Percentiles rank a stretch among this genome's conserved stretches.
These are phyloP conservation scores for Haemoproteus tartakovskyi DNA, from an alignment of 169 alveolate genomes.

Conservation along the genomic window DNA sequence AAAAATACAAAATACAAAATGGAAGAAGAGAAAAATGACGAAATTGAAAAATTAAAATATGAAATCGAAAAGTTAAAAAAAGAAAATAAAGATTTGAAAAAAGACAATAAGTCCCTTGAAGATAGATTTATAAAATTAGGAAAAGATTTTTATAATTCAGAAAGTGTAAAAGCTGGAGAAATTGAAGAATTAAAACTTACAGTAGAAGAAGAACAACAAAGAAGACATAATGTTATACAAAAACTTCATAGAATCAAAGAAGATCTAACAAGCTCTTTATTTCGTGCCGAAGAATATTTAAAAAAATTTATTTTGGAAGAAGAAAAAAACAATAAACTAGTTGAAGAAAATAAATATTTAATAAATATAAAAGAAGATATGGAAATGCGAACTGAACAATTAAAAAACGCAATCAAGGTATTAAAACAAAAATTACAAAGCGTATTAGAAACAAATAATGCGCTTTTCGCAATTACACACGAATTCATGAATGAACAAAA, in stretches of 20 bases:
- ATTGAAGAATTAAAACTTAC: background rate
- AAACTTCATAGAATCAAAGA: slow-evolving; percentile 28
- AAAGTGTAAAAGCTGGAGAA: background rate
- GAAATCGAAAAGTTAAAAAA: background rate
- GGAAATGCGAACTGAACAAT: background rate
- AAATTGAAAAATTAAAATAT: slow-evolving; percentile 3
- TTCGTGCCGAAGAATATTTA: slow-evolving; percentile 12
- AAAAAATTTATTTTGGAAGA: slow-evolving; percentile 1
- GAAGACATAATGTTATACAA: slow-evolving; percentile 6
- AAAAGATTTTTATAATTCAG: background rate
- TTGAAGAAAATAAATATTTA: slow-evolving; percentile 1
- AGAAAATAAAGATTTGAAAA: background rate
- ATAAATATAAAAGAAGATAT: background rate
- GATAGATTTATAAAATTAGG: slow-evolving; percentile 1
- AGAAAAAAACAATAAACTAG: slow-evolving; percentile 4
- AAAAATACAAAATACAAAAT: slow-evolving; percentile 10
- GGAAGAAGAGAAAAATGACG: background rate
- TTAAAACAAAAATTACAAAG: slow-evolving; percentile 14
- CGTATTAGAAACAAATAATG: slow-evolving; percentile 18
- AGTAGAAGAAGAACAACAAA: background rate
- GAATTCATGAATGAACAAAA: slow-evolving; percentile 30
- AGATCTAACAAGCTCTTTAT: slow-evolving; percentile 3
- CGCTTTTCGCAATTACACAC: slow-evolving; percentile 31
- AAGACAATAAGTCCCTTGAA: background rate
- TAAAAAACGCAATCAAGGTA: slow-evolving; percentile 3